These are phyloP conservation scores for Pseudozyma sp. DNA, from an alignment of 1,284 basidiomycete species.

Conservation along the genomic window DNA sequence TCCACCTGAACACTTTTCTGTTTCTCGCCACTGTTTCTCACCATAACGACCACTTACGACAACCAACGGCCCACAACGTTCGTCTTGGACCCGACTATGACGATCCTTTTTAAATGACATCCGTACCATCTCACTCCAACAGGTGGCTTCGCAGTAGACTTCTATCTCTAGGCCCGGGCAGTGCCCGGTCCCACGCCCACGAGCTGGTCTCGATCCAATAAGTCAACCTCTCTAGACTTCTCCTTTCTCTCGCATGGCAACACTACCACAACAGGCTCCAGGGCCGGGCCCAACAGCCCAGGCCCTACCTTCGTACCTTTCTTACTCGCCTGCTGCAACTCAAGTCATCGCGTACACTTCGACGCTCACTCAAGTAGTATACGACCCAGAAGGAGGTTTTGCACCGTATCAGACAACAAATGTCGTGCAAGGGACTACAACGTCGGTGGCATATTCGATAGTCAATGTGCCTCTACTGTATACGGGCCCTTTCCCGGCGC, in stretches of 20 bases:
- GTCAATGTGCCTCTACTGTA: conserved; percentile 58
- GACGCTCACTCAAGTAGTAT: conserved; percentile 46
- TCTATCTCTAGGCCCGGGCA: conserved; percentile 18
- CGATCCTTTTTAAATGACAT: conserved; percentile 6
- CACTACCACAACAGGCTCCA: conserved; percentile 50
- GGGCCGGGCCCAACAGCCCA: conserved; percentile 60
- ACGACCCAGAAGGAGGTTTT: conserved; percentile 50
- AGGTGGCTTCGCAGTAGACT: neutral
- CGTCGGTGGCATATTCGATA: conserved; percentile 42
- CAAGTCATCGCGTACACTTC: conserved; percentile 31
- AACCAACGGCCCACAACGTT: no score
- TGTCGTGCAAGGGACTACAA: conserved; percentile 36
- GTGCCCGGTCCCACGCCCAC: conserved; percentile 21
- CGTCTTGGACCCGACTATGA: no score
- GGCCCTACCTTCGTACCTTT: conserved; percentile 56
- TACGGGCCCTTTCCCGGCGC: conserved; percentile 56
- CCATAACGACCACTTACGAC: no score
- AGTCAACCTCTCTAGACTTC: neutral
- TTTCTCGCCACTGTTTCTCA: neutral
- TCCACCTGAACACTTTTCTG: neutral
- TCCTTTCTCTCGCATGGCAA: conserved; percentile 27
- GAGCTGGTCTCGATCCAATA: conserved; percentile 27
- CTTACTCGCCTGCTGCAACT: conserved; percentile 54
- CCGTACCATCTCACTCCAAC: neutral
- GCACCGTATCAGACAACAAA: conserved; percentile 45